These are phyloP conservation scores for Talaromyces ruber DNA, from an alignment of 495 filamentous ascomycete genomes.

Conservation along the genomic window DNA sequence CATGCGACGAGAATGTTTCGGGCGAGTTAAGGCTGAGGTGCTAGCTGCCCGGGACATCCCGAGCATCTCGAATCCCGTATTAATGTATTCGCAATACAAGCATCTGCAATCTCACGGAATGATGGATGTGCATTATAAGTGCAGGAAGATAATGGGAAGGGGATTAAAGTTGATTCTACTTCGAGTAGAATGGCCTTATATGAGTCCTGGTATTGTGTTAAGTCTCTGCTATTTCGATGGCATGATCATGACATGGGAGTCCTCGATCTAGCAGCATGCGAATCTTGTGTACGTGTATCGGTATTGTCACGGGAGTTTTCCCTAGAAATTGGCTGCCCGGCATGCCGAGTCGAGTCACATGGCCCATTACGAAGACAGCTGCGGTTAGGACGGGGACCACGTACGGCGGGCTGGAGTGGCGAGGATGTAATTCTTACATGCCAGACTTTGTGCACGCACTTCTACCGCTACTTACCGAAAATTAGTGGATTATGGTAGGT, in stretches of 20 bases:
- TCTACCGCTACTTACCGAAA: background rate
- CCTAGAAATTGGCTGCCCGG: background rate
- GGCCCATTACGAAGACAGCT: background rate
- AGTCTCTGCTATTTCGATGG: background rate
- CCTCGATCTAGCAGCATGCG: background rate
- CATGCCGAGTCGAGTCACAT: background rate
- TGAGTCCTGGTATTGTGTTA: background rate
- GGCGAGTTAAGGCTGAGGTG: background rate
- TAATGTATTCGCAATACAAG: background rate
- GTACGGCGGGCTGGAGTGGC: background rate
- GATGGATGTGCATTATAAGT: background rate
- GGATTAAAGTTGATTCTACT: slow-evolving; percentile 9
- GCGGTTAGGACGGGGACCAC: background rate
- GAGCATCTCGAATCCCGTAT: background rate
- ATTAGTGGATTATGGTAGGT: background rate
- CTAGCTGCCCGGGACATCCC: background rate
- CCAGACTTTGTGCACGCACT: background rate
- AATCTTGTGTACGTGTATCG: background rate
- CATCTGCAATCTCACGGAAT: background rate
- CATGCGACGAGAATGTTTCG: background rate
- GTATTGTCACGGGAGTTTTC: background rate
- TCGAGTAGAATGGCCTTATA: background rate
- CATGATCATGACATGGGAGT: background rate
- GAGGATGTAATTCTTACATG: background rate
- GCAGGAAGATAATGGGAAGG: slow-evolving; percentile 12